Percentiles rank a stretch among this genome's conserved stretches.
Evolutionary conservation across 208 protist genomes (phyloP).

Genomic region (Leishmania aethiopica): DNA sequence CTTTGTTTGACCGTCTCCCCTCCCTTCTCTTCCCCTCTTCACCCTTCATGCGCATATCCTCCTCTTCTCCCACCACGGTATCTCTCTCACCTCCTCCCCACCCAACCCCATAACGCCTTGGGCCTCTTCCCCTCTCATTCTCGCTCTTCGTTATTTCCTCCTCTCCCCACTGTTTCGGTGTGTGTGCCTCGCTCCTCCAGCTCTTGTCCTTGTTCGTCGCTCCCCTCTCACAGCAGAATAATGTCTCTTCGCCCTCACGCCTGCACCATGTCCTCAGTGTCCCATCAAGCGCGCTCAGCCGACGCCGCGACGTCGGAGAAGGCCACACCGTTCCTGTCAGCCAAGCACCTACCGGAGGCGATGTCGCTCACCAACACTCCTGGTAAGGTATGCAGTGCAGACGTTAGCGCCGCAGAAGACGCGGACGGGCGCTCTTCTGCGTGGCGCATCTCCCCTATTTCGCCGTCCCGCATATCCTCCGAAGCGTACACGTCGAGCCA

Average conservation of each 20-base stretch:
- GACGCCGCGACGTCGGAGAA: neutral
- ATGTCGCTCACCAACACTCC: conserved; percentile 28
- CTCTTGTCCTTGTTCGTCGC: neutral
- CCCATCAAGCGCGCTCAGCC: neutral
- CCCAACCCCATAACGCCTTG: neutral
- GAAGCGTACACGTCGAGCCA: conserved; percentile 8
- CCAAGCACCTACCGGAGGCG: conserved; percentile 32
- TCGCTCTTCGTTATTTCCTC: neutral
- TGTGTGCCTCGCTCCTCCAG: neutral
- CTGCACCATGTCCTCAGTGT: neutral
- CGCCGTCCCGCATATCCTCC: neutral
- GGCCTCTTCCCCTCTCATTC: neutral
- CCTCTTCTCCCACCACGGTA: neutral
- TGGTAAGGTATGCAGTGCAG: neutral
- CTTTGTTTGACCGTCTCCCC: neutral
- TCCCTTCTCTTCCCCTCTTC: neutral
- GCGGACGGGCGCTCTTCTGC: neutral
- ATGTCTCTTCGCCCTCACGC: neutral
- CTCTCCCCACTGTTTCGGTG: neutral
- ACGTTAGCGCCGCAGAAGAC: conserved; percentile 8
- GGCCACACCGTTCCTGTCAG: neutral
- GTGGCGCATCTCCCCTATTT: neutral
- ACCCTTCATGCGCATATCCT: neutral
- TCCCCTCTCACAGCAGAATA: neutral
- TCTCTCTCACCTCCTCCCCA: neutral